A percentile compares a stretch with the other conserved stretches of the same genome.
These are phyloP conservation scores for Ceratobasidium sp. DNA, from an alignment of 1,284 basidiomycete genomes.

Conservation along the genomic window DNA sequence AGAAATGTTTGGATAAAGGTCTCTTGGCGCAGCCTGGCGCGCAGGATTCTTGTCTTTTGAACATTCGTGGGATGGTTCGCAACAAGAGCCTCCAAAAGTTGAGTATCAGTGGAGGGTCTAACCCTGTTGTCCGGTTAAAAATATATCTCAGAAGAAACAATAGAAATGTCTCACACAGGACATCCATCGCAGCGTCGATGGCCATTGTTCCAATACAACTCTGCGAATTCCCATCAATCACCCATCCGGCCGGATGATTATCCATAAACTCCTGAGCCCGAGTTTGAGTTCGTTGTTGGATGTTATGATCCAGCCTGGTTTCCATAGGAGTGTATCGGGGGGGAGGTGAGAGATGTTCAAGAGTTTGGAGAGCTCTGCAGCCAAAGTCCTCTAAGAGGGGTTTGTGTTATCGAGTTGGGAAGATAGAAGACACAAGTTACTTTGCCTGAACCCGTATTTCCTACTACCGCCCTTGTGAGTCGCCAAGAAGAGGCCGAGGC, in stretches of 20 bases:
- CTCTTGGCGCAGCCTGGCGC: conserved; percentile 20
- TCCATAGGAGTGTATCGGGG: conserved; percentile 9
- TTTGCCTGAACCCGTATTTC: conserved; percentile 25
- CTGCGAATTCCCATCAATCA: conserved; percentile 8
- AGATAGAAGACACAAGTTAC: not conserved
- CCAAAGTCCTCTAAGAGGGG: not conserved
- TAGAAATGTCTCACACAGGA: conserved; percentile 2
- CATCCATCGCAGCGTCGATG: conserved; percentile 13
- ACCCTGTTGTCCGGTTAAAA: conserved; percentile 17
- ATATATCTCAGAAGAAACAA: too few species aligned
- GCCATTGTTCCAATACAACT: conserved; percentile 17
- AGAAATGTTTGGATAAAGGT: not conserved
- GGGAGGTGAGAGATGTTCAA: conserved; percentile 6
- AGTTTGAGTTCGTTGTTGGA: conserved; percentile 10
- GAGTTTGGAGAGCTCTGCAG: not conserved
- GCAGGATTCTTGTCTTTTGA: not conserved
- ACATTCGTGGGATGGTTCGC: conserved; percentile 6
- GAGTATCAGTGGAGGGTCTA: conserved; percentile 29
- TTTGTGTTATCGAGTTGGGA: not conserved
- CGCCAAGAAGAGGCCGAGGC: not conserved
- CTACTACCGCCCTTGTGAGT: conserved; percentile 28
- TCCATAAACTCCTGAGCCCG: not conserved
- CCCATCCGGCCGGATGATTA: conserved; percentile 7
- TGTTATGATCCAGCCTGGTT: conserved; percentile 23
- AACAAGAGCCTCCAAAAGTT: conserved; percentile 15